Evolutionary conservation across 2,329 filamentous ascomycete genomes (phyloP), one percentile per base, ranked within the genome.

Genomic region (Pestalotiopsis sp.): DNA sequence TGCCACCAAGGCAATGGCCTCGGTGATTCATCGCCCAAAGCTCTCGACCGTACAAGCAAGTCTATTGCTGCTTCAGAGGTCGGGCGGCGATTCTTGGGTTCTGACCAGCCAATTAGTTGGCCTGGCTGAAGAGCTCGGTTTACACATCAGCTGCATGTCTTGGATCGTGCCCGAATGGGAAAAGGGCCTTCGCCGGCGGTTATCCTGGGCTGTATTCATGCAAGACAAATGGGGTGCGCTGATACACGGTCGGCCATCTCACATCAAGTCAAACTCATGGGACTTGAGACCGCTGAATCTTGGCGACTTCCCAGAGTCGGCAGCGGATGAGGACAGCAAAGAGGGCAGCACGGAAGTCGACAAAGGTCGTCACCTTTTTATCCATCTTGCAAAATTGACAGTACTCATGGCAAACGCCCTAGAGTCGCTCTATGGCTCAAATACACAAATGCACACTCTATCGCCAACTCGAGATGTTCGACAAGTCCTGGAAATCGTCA

Each of bases 101-200:
- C 74, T 84, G 48, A 83, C 82, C 13, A 78, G 81, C 48, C 83
- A 85, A 69, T 75, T 83, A 2, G 78, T 88, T 10, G 81, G 81
- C 52, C 78, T 87, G 17, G 84, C 81, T 13, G 84, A 88, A 71
- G 82, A 83, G 20, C 80, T 88, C 5, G 86, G 86, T 0, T 76
- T 88, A 55, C 84, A 88, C 70, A 78, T 88, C 0, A 86, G 89
- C 71, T 85, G 85, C 59, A 83, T 82, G 1, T 76, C 81, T 55
- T 90, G 88, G 88, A 78, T 82, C 11, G 84, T 90, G 56, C 87
- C 87, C 1, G 76, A 78, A 13, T 88, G 86, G 86, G 88, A 90
- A 74, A 82, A 84, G 61, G 83, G 84, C 5, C 75, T 89, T 22
- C 80, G 88, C 30, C 87, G 85, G 73, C 80, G 88, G 20, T 76